These are phyloP conservation scores for Rhizopogon rudus DNA, from an alignment of 768 basidiomycete genomes.

Conservation along the genomic window DNA sequence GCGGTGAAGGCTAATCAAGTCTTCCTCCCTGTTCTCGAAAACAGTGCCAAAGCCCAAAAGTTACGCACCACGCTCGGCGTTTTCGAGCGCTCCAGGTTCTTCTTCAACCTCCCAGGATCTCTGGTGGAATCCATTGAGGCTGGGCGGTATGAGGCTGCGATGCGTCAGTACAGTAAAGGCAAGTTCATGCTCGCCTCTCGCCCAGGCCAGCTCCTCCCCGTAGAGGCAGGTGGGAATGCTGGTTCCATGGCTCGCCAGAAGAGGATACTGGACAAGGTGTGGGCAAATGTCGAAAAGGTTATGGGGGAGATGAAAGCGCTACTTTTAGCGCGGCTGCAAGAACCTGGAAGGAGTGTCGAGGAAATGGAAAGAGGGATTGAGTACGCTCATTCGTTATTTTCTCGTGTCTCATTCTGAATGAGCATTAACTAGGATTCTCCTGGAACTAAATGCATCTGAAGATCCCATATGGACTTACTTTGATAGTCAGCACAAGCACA, in stretches of 20 bases:
- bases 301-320: slow-evolving; percentile 87
- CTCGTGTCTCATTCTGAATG: not conserved
- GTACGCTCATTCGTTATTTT: slow-evolving; percentile 38
- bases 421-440: slow-evolving; percentile 57
- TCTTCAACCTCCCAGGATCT: slow-evolving; percentile 94
- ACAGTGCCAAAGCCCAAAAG: slow-evolving; percentile 90
- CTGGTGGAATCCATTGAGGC: slow-evolving; percentile 87
- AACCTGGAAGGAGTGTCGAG: slow-evolving; percentile 74
- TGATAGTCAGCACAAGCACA: slow-evolving; percentile 87
- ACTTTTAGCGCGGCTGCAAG: slow-evolving; percentile 74
- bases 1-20: slow-evolving; percentile 92
- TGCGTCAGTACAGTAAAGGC: slow-evolving; percentile 97
- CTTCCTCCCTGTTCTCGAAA: slow-evolving; percentile 93
- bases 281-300: slow-evolving; percentile 91
- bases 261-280: slow-evolving; percentile 93
- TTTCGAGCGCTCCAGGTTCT: slow-evolving; percentile 95
- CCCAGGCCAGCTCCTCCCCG: slow-evolving; percentile 79
- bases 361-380: slow-evolving; percentile 98
- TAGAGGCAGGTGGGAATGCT: slow-evolving; percentile 55
- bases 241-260: slow-evolving; percentile 75
- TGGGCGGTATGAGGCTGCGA: slow-evolving; percentile 88
- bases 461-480: slow-evolving; percentile 97
- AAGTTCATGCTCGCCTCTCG: slow-evolving; percentile 85
- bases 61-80: slow-evolving; percentile 89
- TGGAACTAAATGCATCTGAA: slow-evolving; percentile 81